Conservation (phyloP, 148 eudicot genomes). For the Heliosperma pusillum region DNA sequence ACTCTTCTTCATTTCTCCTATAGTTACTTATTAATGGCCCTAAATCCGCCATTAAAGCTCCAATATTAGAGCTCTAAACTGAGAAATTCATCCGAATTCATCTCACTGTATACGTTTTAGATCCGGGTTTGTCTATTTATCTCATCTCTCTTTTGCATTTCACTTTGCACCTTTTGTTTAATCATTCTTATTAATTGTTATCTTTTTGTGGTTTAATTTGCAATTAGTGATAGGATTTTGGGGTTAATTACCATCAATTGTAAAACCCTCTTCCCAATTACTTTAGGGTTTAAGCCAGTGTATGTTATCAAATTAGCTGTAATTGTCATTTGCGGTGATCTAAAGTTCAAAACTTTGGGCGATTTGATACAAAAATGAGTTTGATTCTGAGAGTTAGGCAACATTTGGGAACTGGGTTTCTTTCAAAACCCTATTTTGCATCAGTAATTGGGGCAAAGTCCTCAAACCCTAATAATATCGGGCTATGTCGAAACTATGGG, state of each 20-base stretch:
- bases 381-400: conserved; percentile 51
- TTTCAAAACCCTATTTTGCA: conserved; percentile 30
- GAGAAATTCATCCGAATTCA: not conserved
- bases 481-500: conserved; percentile 37
- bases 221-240: not conserved
- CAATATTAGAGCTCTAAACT: not conserved
- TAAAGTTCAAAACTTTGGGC: not conserved
- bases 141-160: not conserved
- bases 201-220: not conserved
- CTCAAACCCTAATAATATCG: conserved; percentile 18
- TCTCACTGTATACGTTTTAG: not conserved
- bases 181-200: not conserved
- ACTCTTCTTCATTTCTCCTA: too few relatives aligned
- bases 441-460: conserved; percentile 18
- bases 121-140: not conserved
- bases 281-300: not conserved
- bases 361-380: conserved; percentile 39
- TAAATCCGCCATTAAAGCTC: not conserved
- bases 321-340: not conserved
- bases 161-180: too few relatives aligned
- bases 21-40: not conserved
- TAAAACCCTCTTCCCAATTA: not conserved
- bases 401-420: conserved; percentile 39
- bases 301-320: not conserved
- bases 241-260: not conserved